Evolutionary conservation across 345 rosid species (phyloP), one percentile per base, ranked within the genome.

Genomic region (Raphanus raphanistrum): DNA sequence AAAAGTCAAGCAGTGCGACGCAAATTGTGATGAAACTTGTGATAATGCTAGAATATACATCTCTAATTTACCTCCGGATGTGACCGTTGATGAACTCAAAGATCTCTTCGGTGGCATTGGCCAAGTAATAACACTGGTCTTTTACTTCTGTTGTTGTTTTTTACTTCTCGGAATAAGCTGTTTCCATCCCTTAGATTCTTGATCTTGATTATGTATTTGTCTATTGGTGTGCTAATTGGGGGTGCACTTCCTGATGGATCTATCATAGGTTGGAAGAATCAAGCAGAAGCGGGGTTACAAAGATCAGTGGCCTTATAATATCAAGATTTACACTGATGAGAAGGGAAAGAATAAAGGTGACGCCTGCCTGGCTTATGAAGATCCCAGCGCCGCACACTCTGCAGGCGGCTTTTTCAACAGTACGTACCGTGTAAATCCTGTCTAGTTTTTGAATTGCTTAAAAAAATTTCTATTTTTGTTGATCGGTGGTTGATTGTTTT

Each of bases 41-140:
- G 21, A 21, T 21, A 21, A 21, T 21, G 21, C 21, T 21, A 21
- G 21, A 21, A 21, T 21, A 21, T 21, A 21, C 21, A 21, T 21
- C 21, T 21, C 21, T 21, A 21, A 21, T 21, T 21, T 21, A 21
- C 21, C 21, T 21, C 21, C 21, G 21, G 21, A 21, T 21, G 21
- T 21, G 21, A 21, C 21, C 21, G 1, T 1, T 21, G 21, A 21
- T 21, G 21, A 21, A 21, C 21, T 21, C 21, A 74, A 82, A 72
- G 97, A 91, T 17, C 95, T 96, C 80, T 96, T 96, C 80, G 96
- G 96, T 45, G 96, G 99, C 88, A 90, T 96, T 84, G 97, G 99
- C 86, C 96, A 88, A 85, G 99, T 96, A 91, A 88, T 79, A 50
- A 73, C 63, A 55, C 75, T 79, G 67, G 31, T 68, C 79, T 41